Base-by-base conservation (phyloP, 495 filamentous ascomycete species). In the Penicillium simplicissimum region DNA sequence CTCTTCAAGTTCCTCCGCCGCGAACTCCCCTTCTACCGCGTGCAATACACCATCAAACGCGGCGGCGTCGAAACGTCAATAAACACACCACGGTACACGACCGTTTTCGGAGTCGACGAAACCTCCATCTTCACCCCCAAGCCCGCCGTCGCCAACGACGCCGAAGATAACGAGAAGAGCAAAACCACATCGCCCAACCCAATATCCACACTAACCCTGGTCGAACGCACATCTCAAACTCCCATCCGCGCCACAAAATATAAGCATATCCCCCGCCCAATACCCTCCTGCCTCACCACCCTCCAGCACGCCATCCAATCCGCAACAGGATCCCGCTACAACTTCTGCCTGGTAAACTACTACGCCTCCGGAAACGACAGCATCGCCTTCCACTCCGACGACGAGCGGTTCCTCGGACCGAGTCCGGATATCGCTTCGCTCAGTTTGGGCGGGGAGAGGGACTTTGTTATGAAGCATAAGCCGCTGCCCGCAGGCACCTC, bases 301-400 rank as follows among this genome's bases (percentile, higher is more conserved):
- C 78, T 92, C 1, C 79, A 83, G 4, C 69, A 69, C 36, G 66
- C 79, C 36, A 84, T 87, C 7, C 85, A 91, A 71, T 71, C 76
- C 6, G 77, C 83, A 4, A 88, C 87, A 2, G 55, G 51, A 35
- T 43, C 56, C n/a, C 81, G 59, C 3, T 92, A 88, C 71, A 92
- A 93, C 65, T 90, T 91, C 74, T 84, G 83, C 57, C 77, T 92
- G 2, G 87, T 92, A 9, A 92, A 92, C 65, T 92, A 92, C 77
- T 92, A 92, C 72, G 83, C 86, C 35, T 79, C 76, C 31, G 89
- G 88, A 2, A 72, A 82, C 11, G 88, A 91, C 71, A 89, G 85
- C 57, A 92, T 92, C 36, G 76, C 84, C 25, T 93, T 88, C 69
- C 88, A 91, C 68, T 88, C 86, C 37, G 90, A 91, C 63, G 88